Conservation (phyloP, 208 protist species). For the Balamuthia mandrillaris region DNA sequence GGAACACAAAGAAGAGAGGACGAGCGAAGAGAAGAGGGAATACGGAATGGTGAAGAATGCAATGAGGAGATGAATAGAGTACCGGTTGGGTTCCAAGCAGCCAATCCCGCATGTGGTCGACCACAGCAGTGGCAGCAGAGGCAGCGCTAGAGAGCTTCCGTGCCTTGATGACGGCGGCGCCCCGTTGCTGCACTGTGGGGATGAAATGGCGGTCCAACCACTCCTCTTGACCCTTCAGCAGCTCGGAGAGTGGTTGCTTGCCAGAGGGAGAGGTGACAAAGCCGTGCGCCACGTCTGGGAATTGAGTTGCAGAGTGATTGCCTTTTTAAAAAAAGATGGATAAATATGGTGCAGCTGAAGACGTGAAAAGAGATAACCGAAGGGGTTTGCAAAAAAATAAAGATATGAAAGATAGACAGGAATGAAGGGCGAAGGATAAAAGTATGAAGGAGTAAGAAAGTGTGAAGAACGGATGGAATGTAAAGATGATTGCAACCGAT, state of each 20-base stretch:
- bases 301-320: constrained; percentile 90
- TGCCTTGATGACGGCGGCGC: constrained; percentile 84
- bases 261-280: constrained; percentile 48
- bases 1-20: not conserved
- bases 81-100: constrained; percentile 62
- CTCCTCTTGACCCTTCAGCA: too few species aligned
- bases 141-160: constrained; percentile 82
- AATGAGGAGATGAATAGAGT: not conserved
- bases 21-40: not conserved
- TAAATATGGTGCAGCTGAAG: constrained; percentile 40
- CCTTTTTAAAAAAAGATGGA: too few species aligned
- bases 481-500: too few species aligned
- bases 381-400: not conserved
- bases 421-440: not conserved
- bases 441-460: too few species aligned
- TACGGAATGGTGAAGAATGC: not conserved
- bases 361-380: not conserved
- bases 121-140: constrained; percentile 85
- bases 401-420: not conserved
- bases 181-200: constrained; percentile 83
- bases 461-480: too few species aligned
- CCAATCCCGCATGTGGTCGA: constrained; percentile 75
- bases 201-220: constrained; percentile 79
- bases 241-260: constrained; percentile 71
- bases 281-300: constrained; percentile 85